Conservation (phyloP, 106 monocot species). For the Triglochin maritima region DNA sequence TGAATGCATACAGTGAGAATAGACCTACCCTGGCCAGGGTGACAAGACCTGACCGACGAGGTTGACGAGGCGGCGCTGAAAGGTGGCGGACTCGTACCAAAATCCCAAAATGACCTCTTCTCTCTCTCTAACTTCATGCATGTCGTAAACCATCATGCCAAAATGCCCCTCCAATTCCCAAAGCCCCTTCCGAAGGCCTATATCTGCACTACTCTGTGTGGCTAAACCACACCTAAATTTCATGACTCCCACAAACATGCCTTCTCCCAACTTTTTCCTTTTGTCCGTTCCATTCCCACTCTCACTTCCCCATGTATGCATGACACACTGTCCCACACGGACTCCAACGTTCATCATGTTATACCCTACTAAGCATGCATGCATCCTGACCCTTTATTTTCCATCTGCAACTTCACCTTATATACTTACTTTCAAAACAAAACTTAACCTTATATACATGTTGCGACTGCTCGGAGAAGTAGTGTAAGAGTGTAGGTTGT, state of each 20-base stretch:
- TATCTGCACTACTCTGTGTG: slow-evolving; percentile 4
- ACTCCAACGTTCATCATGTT: neutral
- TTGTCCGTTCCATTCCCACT: neutral
- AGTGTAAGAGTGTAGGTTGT: neutral
- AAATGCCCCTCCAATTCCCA: slow-evolving; percentile 12
- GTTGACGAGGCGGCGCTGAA: slow-evolving; percentile 6
- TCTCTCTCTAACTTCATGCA: too few relatives aligned
- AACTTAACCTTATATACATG: too few relatives aligned
- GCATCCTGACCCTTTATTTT: neutral
- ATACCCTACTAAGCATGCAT: neutral
- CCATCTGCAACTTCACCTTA: too few relatives aligned
- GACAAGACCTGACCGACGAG: slow-evolving; percentile 1
- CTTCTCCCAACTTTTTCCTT: neutral
- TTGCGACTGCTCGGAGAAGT: neutral
- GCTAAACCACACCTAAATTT: slow-evolving; percentile 1
- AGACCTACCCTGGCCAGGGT: neutral
- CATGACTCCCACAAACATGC: slow-evolving; percentile 8
- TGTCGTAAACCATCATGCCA: slow-evolving; percentile 8
- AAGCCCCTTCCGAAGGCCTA: neutral
- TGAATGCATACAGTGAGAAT: neutral
- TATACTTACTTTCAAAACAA: too few relatives aligned
- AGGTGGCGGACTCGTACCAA: neutral
- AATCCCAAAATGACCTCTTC: neutral
- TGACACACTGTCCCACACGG: neutral
- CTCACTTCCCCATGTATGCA: neutral